Percentiles rank a stretch among this genome's conserved stretches.
Conservation (phyloP, 306 rosid species). For the Pyrus betulifolia region DNA sequence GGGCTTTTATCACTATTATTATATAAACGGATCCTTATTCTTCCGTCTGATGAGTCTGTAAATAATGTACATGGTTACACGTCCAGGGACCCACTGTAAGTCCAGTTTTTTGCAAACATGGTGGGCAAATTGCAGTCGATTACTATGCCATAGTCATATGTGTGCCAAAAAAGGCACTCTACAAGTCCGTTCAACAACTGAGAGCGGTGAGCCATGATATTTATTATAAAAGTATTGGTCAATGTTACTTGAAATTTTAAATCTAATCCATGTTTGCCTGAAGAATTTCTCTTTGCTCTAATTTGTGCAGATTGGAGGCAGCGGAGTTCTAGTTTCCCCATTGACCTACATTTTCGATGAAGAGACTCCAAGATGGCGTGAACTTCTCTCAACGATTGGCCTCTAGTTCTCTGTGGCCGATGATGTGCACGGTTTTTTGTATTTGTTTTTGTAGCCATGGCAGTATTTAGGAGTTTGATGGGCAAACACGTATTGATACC, state of each 20-base stretch:
- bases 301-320: constrained; percentile 81
- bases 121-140: constrained; percentile 55
- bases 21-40: neutral
- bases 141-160: constrained; percentile 87
- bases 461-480: neutral
- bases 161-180: constrained; percentile 70
- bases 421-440: neutral
- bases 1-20: neutral
- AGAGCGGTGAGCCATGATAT: constrained; percentile 63
- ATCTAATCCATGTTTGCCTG: neutral
- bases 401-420: constrained; percentile 22
- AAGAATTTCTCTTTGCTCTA: neutral
- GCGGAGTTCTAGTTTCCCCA: constrained; percentile 92
- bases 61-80: constrained; percentile 4
- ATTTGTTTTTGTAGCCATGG: constrained; percentile 5
- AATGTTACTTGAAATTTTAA: neutral
- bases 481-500: neutral
- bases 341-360: constrained; percentile 93
- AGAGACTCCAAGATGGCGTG: constrained; percentile 94
- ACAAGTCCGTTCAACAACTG: constrained; percentile 77
- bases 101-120: constrained; percentile 69
- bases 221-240: neutral
- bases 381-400: constrained; percentile 66
- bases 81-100: constrained; percentile 93
- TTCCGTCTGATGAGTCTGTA: neutral